Conservation (phyloP, 176 grass and related monocot genomes). For the Hsuehochloa calcarea region DNA sequence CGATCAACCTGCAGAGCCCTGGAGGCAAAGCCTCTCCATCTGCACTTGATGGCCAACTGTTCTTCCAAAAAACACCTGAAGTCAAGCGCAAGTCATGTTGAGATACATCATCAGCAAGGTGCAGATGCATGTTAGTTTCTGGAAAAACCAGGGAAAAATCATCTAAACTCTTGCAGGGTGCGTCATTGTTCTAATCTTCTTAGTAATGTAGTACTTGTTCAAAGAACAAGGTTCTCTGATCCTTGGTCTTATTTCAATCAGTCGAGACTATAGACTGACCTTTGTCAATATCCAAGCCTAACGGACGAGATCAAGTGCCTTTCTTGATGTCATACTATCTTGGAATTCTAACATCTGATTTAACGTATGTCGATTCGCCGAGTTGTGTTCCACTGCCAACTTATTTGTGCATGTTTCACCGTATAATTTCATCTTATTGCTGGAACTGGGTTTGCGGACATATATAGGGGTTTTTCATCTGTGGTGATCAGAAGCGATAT, state of each 20-base stretch:
- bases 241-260: background rate
- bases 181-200: background rate
- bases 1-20: slow-evolving; percentile 49
- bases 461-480: background rate
- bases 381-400: background rate
- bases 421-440: background rate
- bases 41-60: slow-evolving; percentile 33
- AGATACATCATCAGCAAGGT: background rate
- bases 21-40: slow-evolving; percentile 32
- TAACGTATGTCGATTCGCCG: background rate
- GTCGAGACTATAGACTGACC: slow-evolving; percentile 6
- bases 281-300: slow-evolving; percentile 22
- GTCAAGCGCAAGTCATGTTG: slow-evolving; percentile 51
- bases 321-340: background rate
- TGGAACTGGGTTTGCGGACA: too few species aligned
- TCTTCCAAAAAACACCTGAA: slow-evolving; percentile 48
- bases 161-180: background rate
- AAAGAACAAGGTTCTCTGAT: background rate
- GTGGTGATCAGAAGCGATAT: background rate
- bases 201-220: background rate
- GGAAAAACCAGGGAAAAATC: background rate
- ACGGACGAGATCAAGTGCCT: slow-evolving; percentile 12
- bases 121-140: background rate
- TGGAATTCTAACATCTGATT: background rate
- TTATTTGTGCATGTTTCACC: background rate